These are phyloP conservation scores for Saturnispora ahearnii DNA, from an alignment of 805 yeast genomes.

Conservation along the genomic window DNA sequence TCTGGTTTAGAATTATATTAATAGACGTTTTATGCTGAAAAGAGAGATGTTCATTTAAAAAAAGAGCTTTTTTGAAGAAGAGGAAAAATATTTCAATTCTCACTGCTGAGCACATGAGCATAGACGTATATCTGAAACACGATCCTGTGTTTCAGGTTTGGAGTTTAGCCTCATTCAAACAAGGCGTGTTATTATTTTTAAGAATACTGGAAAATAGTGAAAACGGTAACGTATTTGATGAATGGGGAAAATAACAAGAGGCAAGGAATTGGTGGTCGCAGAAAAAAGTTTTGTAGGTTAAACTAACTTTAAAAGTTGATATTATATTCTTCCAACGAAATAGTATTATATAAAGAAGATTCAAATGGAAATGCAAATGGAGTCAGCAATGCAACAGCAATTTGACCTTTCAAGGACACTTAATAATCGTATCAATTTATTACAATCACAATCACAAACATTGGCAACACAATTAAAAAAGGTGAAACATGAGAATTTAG, in stretches of 20 bases:
- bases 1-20: too few species aligned
- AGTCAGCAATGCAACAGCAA: conserved; percentile 18
- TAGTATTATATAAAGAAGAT: background rate
- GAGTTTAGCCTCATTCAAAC: background rate
- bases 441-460: conserved; percentile 22
- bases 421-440: conserved; percentile 16
- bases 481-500: conserved; percentile 22
- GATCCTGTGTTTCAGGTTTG: background rate
- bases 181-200: background rate
- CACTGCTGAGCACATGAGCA: background rate
- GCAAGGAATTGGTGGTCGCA: background rate
- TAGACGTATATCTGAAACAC: background rate
- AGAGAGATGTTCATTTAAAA: too few species aligned
- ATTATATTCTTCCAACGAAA: background rate
- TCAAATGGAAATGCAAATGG: conserved; percentile 6
- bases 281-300: background rate
- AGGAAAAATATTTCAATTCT: too few species aligned
- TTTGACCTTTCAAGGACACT: conserved; percentile 18
- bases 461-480: conserved; percentile 21
- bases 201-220: background rate
- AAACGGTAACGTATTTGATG: background rate
- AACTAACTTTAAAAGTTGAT: background rate
- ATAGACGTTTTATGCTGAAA: too few species aligned
- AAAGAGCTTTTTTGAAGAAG: too few species aligned
- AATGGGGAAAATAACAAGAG: too few species aligned